A percentile compares a stretch with the other conserved stretches of the same genome.
Evolutionary conservation across 2,329 filamentous ascomycete genomes (phyloP).

Genomic region (Fusarium decemcellulare): DNA sequence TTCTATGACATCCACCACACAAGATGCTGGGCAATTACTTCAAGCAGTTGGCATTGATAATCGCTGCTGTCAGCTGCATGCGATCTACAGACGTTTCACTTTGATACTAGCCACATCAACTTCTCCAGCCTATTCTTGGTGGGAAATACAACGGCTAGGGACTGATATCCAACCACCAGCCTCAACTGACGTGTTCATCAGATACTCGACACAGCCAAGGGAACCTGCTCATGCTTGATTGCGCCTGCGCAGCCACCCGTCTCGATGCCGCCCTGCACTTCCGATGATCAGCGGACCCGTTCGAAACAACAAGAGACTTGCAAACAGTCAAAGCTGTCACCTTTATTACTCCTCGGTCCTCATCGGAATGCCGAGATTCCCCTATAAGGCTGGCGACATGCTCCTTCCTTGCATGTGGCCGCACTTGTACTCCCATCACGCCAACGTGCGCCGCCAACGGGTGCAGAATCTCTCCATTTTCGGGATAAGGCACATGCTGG

Average conservation of each 20-base stretch:
- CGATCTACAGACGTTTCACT: too few species aligned
- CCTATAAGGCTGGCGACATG: conserved; percentile 11
- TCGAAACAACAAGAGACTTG: too few species aligned
- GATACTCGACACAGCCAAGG: not conserved
- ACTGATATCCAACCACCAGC: not conserved
- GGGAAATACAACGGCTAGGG: not conserved
- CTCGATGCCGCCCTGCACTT: not conserved
- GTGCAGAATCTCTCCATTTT: conserved; percentile 33
- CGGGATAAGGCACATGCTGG: conserved; percentile 4
- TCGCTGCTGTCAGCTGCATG: too few species aligned
- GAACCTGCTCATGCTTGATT: conserved; percentile 10
- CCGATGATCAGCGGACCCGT: too few species aligned
- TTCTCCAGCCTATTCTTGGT: not conserved
- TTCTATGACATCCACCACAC: too few species aligned
- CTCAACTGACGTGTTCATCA: conserved; percentile 12
- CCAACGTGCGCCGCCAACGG: conserved; percentile 8
- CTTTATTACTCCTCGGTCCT: not conserved
- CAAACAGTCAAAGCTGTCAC: not conserved
- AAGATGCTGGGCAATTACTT: too few species aligned
- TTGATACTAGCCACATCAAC: too few species aligned
- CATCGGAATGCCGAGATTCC: not conserved
- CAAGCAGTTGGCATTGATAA: too few species aligned
- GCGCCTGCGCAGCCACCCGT: conserved; percentile 33
- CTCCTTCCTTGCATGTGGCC: conserved; percentile 19
- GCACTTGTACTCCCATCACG: conserved; percentile 18